phyloP scores from a whole-genome alignment of 805 yeast genomes.

The Vanderwaltozyma yarrowii region DNA sequence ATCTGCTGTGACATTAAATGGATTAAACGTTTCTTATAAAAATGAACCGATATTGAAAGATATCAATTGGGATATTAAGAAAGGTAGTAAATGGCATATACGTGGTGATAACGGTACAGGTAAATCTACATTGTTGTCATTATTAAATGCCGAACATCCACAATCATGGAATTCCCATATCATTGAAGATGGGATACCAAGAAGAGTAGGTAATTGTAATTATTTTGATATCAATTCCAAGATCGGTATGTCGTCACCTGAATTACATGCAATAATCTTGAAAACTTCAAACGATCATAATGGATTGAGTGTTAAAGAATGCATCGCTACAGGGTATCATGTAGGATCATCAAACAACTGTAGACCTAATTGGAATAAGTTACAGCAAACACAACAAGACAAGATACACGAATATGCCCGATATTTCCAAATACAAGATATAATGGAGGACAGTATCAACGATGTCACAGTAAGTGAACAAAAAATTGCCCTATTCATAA shows the following conservation, averaged over 20 bases:
- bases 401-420: constrained; percentile 38
- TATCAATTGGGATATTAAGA: constrained; percentile 53
- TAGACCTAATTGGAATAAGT: constrained; percentile 34
- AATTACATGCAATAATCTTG: constrained; percentile 82
- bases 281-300: constrained; percentile 20
- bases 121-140: constrained; percentile 74
- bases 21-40: constrained; percentile 56
- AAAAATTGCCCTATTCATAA: constrained; percentile 61
- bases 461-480: constrained; percentile 62
- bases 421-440: constrained; percentile 34
- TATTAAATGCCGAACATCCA: constrained; percentile 91
- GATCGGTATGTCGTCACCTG: constrained; percentile 91
- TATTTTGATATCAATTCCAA: constrained; percentile 67
- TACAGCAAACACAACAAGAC: constrained; percentile 31
- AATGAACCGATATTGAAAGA: constrained; percentile 49
- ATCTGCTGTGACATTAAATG: constrained; percentile 42
- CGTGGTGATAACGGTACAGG: constrained; percentile 90
- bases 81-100: constrained; percentile 81
- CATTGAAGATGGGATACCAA: constrained; percentile 47
- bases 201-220: constrained; percentile 64
- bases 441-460: constrained; percentile 35
- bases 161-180: constrained; percentile 82
- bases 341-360: constrained; percentile 47
- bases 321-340: constrained; percentile 63
- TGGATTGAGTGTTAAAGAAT: constrained; percentile 39